phyloP scores from a whole-genome alignment of 176 grass and related monocot species.

The Microstegium vimineum region DNA sequence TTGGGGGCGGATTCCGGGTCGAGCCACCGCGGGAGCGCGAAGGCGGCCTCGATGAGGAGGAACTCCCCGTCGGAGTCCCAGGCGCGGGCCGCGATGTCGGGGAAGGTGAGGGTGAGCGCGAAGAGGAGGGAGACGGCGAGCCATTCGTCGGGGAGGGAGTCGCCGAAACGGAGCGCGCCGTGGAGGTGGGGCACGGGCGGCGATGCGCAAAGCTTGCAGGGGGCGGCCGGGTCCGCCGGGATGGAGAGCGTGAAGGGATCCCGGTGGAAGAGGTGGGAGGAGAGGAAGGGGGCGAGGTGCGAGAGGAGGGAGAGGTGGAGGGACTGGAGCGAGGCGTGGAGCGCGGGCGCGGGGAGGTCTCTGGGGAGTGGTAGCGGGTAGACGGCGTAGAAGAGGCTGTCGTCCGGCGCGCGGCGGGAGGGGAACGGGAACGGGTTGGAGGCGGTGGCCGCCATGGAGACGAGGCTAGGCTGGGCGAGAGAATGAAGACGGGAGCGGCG shows the following conservation, averaged over 20 bases:
- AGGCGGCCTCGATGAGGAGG: constrained; percentile 94
- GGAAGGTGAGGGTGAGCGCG: constrained; percentile 48
- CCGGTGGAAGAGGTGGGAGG: constrained; percentile 64
- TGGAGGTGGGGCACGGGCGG: constrained; percentile 70
- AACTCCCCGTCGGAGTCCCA: constrained; percentile 98
- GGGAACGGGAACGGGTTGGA: constrained; percentile 53
- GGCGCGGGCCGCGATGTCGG: constrained; percentile 30
- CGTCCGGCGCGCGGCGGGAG: constrained; percentile 50
- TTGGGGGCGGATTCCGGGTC: constrained; percentile 66
- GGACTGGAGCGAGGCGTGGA: constrained; percentile 49
- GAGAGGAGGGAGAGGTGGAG: constrained; percentile 64
- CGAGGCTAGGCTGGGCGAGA: not conserved
- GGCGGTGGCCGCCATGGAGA: constrained; percentile 41
- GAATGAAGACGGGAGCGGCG: not conserved
- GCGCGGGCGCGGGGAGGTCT: constrained; percentile 15
- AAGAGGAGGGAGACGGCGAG: constrained; percentile 76
- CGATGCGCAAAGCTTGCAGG: constrained; percentile 57
- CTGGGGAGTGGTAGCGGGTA: constrained; percentile 52
- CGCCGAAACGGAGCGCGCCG: constrained; percentile 67
- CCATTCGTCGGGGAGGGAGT: constrained; percentile 89
- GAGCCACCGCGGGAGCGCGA: constrained; percentile 79
- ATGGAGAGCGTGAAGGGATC: constrained; percentile 70
- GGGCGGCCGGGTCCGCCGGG: constrained; percentile 36
- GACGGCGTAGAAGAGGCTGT: constrained; percentile 86
- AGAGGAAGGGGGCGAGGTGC: constrained; percentile 50